phyloP scores from a whole-genome alignment of 2,329 filamentous ascomycete genomes.

The Sarocladium brachiariae region DNA sequence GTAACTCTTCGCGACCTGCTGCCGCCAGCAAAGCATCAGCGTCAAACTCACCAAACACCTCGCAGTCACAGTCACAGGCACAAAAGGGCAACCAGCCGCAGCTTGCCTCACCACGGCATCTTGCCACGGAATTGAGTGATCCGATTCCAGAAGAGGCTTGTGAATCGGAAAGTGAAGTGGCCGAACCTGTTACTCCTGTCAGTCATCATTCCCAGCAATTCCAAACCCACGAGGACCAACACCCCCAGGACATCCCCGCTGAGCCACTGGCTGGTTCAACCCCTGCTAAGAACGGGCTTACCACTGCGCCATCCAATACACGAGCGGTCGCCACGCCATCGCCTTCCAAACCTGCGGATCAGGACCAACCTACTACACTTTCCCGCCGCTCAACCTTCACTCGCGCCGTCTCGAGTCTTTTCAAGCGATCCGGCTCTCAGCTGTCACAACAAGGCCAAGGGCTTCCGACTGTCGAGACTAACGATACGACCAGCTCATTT shows the following conservation, averaged over 20 bases:
- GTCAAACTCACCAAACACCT: background rate
- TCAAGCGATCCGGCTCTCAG: conserved; percentile 35
- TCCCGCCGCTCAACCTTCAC: conserved; percentile 37
- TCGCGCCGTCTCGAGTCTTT: conserved; percentile 43
- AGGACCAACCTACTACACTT: conserved; percentile 21
- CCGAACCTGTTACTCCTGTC: conserved; percentile 6
- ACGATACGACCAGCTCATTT: background rate
- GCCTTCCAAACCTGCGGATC: conserved; percentile 19
- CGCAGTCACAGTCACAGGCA: conserved; percentile 3
- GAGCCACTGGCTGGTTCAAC: background rate
- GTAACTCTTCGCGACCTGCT: background rate
- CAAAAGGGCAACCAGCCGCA: background rate
- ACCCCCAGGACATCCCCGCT: background rate
- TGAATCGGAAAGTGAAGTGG: conserved; percentile 4
- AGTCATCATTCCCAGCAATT: conserved; percentile 8
- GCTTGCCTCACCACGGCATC: background rate
- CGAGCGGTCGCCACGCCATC: conserved; percentile 15
- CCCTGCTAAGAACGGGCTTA: conserved; percentile 11
- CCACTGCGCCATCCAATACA: conserved; percentile 14
- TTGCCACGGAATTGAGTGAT: conserved; percentile 1
- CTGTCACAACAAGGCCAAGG: conserved; percentile 10
- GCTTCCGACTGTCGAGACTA: background rate
- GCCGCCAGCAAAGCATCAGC: background rate
- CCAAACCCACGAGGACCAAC: conserved; percentile 9
- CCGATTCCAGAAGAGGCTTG: conserved; percentile 8